Evolutionary conservation across 805 yeast genomes (phyloP).

Genomic region (Kluyveromyces lactis): DNA sequence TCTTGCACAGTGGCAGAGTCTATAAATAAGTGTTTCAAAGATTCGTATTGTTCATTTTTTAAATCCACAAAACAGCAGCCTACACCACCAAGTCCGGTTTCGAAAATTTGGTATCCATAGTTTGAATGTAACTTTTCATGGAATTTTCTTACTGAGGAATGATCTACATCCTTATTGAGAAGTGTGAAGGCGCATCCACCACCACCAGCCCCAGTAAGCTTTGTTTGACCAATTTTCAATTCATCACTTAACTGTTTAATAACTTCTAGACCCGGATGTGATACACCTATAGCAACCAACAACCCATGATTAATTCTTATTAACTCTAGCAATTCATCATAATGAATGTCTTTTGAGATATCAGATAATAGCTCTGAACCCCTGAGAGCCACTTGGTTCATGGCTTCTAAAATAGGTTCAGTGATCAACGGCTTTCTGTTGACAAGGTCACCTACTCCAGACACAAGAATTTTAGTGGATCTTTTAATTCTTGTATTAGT

Average conservation of each 20-base stretch:
- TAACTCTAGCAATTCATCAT: constrained; percentile 43
- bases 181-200: constrained; percentile 97
- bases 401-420: constrained; percentile 58
- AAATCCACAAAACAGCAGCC: constrained; percentile 50
- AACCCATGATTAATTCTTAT: constrained; percentile 82
- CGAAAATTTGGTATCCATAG: constrained; percentile 64
- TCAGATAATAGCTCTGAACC: constrained; percentile 41
- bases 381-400: constrained; percentile 63
- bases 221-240: constrained; percentile 70
- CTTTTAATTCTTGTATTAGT: constrained; percentile 86
- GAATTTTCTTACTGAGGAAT: constrained; percentile 29
- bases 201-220: constrained; percentile 97
- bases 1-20: constrained; percentile 8
- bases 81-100: constrained; percentile 78
- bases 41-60: constrained; percentile 4
- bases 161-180: constrained; percentile 38
- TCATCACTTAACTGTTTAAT: constrained; percentile 61
- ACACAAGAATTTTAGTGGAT: constrained; percentile 76
- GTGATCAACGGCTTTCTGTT: constrained; percentile 47
- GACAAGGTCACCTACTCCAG: constrained; percentile 55
- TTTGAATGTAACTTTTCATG: constrained; percentile 25
- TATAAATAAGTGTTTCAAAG: constrained; percentile 9
- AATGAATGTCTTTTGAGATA: constrained; percentile 32
- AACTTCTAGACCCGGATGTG: constrained; percentile 83
- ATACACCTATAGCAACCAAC: constrained; percentile 77